Base-by-base conservation (phyloP, 257 asterid genomes). In the Fraxinus americana region DNA sequence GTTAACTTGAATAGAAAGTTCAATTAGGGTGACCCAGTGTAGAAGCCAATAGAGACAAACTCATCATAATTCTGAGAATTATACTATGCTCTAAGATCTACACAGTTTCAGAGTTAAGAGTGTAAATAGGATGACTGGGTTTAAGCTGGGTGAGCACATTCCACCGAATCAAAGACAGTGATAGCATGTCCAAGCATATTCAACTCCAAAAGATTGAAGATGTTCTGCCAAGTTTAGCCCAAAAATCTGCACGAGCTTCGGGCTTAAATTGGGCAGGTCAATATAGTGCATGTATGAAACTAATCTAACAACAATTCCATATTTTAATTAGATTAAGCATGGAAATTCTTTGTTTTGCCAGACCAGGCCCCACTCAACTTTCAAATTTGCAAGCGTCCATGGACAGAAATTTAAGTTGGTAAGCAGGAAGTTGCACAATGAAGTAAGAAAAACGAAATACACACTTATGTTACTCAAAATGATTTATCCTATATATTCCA, bases 111-210 rank as follows among this genome's bases (percentile, higher is more conserved):
- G 32, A 61, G 10, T 52, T 61, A 61, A 21, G 32, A 23, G 68
- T 61, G 34, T 21, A 32, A 25, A 10, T 27, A 2, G 32, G 35
- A 30, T 2, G 69, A 5, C 32, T 63, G 4, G 69, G 69, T 63
- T 9, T 23, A 63, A 23, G 69, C 17, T 11, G 5, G 34, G 69
- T 63, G 16, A 25, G 34, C 35, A 23, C 69, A 25, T 35, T 25
- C 69, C 69, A 25, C 17, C 16, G 17, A 54, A 63, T 63, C 69
- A 63, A n/a, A 63, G 69, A 25, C 35, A 25, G 5, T 19, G 16
- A 11, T 63, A 35, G 69, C 69, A 25, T 63, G 69, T 63, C 69
- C 69, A 63, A 63, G 69, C 69, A 63, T 27, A 8, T 30, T 63
- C 69, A 25, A 63, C 35, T 63, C 69, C 69, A 25, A 63, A 63